Percentiles rank a stretch among this genome's conserved stretches.
phyloP scores from a whole-genome alignment of 148 eudicot species.

The Chenopodium suecicum region DNA sequence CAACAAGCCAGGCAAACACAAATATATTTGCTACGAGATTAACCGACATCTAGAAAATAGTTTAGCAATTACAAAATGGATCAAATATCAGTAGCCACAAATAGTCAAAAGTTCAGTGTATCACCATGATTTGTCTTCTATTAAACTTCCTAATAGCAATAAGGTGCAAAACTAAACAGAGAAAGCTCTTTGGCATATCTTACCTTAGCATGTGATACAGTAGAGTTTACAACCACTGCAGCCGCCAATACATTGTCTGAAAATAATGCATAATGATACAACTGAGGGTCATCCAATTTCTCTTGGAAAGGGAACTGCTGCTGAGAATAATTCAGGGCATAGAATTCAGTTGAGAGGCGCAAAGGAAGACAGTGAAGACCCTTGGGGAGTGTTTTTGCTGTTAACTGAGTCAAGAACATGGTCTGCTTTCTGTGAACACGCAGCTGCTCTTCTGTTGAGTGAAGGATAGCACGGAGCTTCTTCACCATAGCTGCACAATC shows the following conservation, averaged over 20 bases:
- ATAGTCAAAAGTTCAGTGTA: not conserved
- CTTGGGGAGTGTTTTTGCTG: conserved; percentile 92
- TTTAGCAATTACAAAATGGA: not conserved
- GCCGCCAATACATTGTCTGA: conserved; percentile 90
- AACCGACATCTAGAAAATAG: not conserved
- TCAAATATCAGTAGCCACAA: not conserved
- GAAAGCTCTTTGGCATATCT: conserved; percentile 5
- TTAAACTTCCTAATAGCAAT: not conserved
- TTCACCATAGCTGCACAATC: conserved; percentile 82
- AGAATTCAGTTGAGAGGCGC: conserved; percentile 85
- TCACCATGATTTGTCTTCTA: not conserved
- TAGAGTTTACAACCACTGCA: conserved; percentile 92
- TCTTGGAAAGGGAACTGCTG: conserved; percentile 62
- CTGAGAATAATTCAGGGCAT: conserved; percentile 58
- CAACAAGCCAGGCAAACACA: not conserved
- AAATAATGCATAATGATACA: conserved; percentile 90
- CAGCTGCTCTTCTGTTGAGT: conserved; percentile 93
- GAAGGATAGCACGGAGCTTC: conserved; percentile 96
- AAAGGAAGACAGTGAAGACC: conserved; percentile 98
- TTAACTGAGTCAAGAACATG: conserved; percentile 80
- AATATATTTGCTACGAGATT: not conserved
- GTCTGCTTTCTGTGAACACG: conserved; percentile 86
- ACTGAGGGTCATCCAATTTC: conserved; percentile 63
- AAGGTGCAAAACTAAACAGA: not conserved
- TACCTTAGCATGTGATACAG: conserved; percentile 81